Base-by-base conservation (phyloP, 2,329 filamentous ascomycete species). In the Colletotrichum graminicola region DNA sequence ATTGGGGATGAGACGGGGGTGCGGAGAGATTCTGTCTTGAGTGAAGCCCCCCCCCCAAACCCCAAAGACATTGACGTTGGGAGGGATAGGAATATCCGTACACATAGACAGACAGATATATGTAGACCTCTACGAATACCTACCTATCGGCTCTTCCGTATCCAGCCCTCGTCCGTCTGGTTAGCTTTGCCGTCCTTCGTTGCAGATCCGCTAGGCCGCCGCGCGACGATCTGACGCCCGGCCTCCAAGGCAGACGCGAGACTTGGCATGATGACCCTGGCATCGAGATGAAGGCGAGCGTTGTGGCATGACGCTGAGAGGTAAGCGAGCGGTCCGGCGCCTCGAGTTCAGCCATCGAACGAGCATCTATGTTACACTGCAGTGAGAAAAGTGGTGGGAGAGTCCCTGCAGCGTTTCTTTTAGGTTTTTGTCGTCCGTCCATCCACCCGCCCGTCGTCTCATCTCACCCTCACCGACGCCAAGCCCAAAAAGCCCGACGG, bases 211-310 rank as follows among this genome's bases (percentile, higher is more conserved):
- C 21, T 5, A 16, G 26, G 6, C 29, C 18, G n/a, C 41, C 12
- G 63, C 36, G 47, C 11, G 67, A 49, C 41, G 63, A 64, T 68
- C 66, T 14, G 11, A 23, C 39, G 60, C 11, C 41, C 29, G 63
- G 39, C 39, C 34, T 5, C 5, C 34, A 14, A 41, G 39, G 39
- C 39, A 41, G 39, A 41, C 14, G 5, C 39, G 39, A 41, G 12
- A 41, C 39, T 16, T 41, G 16, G 14, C 39, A 6, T 41, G 14
- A 6, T 41, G 14, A 6, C 14, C 34, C 14, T 39, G 12, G 36
- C 4, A 39, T 39, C 36, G 36, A 39, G 36, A 14, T 39, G 12
- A 11, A 12, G 36, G 5, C 1, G 3, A 14, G 36, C 36, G 36
- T 39, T 39, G 36, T 12, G 36, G 12, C 11, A 12, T 12, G 36